Evolutionary conservation across 2,329 filamentous ascomycete genomes (phyloP), one percentile per base, ranked within the genome.

Genomic region (Blastomyces emzantsi): DNA sequence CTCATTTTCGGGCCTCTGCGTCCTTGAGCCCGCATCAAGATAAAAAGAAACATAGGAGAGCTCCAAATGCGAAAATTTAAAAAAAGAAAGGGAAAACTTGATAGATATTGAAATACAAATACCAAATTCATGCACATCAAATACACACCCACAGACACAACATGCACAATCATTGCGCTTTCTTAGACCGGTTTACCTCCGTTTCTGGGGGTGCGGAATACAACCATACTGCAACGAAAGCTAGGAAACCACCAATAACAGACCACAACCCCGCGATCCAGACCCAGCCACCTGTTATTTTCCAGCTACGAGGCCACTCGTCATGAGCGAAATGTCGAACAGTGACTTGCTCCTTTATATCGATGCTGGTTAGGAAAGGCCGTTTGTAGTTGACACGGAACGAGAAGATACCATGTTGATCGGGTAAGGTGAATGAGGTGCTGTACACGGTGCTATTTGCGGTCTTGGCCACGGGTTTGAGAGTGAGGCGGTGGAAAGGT

Each of bases 341-440:
- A 0, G 92, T 96, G 62, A 97, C 92, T 28, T 93, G 94, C 70
- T 87, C 85, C 85, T 97, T 97, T 81, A 97, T 92, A 74, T 97
- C 92, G 62, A 99, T 75, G 74, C 87, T 89, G 71, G 87, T 94
- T 69, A 96, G 79, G 82, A 97, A 96, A 1, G 93, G 92, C 7
- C 94, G 87, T 82, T 96, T 96, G 83, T 97, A 97, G 83, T 97
- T 96, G 77, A 97, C 84, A 74, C 88, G 86, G 84, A 99, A 97
- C 80, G 96, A 96, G 84, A 97, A 99, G 78, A 99, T 97, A 74
- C 94, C 94, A 80, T 99, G 94, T 78, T 99, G 94, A 75, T 99
- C 94, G 4, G 94, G 94, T 3, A 93, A 84, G 67, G 83, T 89
- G 78, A 99, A 97, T 30, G 85, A 83, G 56, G 85, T 83, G 67